These are phyloP conservation scores for Solanum pinnatisectum DNA, from an alignment of 257 asterid species.

Conservation along the genomic window DNA sequence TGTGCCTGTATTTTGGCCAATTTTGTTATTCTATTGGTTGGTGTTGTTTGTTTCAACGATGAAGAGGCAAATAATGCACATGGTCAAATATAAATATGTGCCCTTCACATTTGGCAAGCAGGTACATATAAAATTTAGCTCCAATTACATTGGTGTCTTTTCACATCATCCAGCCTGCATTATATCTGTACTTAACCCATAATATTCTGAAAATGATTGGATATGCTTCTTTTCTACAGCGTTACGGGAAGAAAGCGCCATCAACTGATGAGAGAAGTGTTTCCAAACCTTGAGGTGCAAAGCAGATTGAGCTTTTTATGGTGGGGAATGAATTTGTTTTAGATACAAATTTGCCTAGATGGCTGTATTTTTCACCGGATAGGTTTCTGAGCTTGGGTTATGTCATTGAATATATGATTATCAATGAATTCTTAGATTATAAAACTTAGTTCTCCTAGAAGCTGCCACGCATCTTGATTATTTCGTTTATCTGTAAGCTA, in stretches of 20 bases:
- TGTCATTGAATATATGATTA: slow-evolving; percentile 4
- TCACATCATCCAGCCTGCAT: not conserved
- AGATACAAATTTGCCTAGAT: slow-evolving; percentile 13
- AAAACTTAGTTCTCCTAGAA: not conserved
- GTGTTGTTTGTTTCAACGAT: slow-evolving; percentile 75
- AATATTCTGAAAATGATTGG: not conserved
- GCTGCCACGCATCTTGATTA: not conserved
- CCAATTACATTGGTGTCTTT: not conserved
- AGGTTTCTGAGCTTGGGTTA: slow-evolving; percentile 12
- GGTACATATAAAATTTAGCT: slow-evolving; percentile 27
- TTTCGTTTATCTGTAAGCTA: not conserved
- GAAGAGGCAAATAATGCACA: slow-evolving; percentile 99
- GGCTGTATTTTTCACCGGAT: not conserved
- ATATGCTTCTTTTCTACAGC: slow-evolving; percentile 36
- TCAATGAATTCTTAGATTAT: slow-evolving; percentile 4
- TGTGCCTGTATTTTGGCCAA: slow-evolving; percentile 98
- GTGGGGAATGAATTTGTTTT: slow-evolving; percentile 17
- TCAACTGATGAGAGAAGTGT: slow-evolving; percentile 46
- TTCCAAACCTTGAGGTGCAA: slow-evolving; percentile 42
- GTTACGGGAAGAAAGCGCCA: slow-evolving; percentile 72
- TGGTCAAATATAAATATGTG: slow-evolving; percentile 84
- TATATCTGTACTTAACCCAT: not conserved
- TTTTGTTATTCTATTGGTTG: slow-evolving; percentile 87
- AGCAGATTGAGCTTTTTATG: slow-evolving; percentile 22
- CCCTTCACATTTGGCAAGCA: slow-evolving; percentile 95